Base-by-base conservation (phyloP, 257 asterid species). In the Striga asiatica region DNA sequence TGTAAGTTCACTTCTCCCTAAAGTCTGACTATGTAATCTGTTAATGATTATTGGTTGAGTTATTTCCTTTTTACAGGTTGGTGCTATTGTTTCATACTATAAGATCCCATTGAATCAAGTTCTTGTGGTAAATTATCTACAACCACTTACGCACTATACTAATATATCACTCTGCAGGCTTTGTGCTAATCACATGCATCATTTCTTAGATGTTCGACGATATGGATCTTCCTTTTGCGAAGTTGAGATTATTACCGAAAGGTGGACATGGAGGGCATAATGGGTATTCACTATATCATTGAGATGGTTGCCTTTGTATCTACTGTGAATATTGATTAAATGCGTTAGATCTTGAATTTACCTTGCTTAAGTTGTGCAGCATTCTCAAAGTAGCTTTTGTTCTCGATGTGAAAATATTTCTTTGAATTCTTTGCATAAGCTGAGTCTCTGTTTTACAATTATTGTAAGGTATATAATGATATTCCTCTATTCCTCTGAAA, bases 201-300 rank as follows among this genome's bases (percentile, higher is more conserved):
- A 31, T 53, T 58, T 68, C n/a, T 61, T 73, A 92, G 99, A 74
- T 88, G 74, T 85, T 75, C 61, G 97, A 92, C 60, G 99, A 92
- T 75, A 61, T 88, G 82, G 97, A 92, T 81, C 70, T 88, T 43
- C 99, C 99, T 56, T 84, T 84, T 51, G 93, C 86, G 0, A 92
- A 88, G 76, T 75, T 88, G 77, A 77, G 89, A 49, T 60, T 92
- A 34, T 66, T 92, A 60, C 99, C 99, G 18, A 88, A 92, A 79
- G 99, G 99, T 68, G 99, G 99, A 46, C 99, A 92, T 64, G 97
- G 93, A 57, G 99, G 97, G 31, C 99, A 92, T 63, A 92, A 92
- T 22, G 97, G 99, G 99, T 84, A 82, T 14, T 11, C 58, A 49
- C 19, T 25, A 53, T 58, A 35, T 54, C 39, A 32, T 47, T 56